Base-by-base conservation (phyloP, 2,329 filamentous ascomycete genomes). In the Colletotrichum somersetense region DNA sequence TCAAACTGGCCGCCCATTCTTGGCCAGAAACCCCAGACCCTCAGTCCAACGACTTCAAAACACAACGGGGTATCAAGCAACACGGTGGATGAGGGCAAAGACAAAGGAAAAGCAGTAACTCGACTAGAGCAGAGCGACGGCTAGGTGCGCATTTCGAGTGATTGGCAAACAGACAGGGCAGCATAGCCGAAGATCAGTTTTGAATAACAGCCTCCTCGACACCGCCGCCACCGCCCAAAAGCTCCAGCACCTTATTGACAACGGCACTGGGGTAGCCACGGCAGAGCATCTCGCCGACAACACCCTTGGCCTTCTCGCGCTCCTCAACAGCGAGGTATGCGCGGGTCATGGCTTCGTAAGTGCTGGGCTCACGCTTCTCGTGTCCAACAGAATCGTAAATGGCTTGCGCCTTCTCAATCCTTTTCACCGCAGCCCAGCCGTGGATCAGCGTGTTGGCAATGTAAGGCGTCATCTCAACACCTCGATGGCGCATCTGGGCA, bases 371-470 rank as follows among this genome's bases (percentile, higher is more conserved):
- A 69, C 96, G 91, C 84, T 92, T 95, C 66, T 91, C 89, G 38
- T 90, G 88, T 11, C 91, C 89, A 4, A 99, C 91, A n/a, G 89
- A 87, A 71, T 93, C 88, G 80, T 97, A 99, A 73, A 98, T 91
- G 33, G 88, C 84, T 78, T 91, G 90, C 23, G 95, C 93, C 82
- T 94, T 95, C 72, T 85, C 83, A 56, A 98, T 93, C 74, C 97
- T 89, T 82, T 92, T 92, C 80, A 93, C 93, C 18, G 92, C 89
- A 30, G 96, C 94, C 96, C 96, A 99, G 74, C 96, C 96, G 79
- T 98, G 95, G 78, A 99, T 98, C 57, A 99, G 88, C 7, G 96
- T 97, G 85, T 99, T 99, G 79, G 96, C 96, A 79, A 99, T 98
- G 84, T 99, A 99, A 0, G 96, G 93, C 2, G 96, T 98, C 86